Evolutionary conservation across 345 rosid genomes (phyloP).

Genomic region (Dipteronia dyeriana): DNA sequence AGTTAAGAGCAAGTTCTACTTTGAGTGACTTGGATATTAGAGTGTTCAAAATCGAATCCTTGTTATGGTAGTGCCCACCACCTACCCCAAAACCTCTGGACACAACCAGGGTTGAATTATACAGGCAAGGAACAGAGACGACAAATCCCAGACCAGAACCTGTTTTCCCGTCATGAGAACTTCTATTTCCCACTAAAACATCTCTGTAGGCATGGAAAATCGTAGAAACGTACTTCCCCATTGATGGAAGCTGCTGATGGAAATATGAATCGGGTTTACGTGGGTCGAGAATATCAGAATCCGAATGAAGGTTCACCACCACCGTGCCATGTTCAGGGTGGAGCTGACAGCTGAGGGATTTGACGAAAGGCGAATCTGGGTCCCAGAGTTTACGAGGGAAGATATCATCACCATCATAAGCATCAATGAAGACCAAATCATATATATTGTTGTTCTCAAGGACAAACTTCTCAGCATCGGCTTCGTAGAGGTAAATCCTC

Average conservation of each 20-base stretch:
- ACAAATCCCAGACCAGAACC: conserved; percentile 51
- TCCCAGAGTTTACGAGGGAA: conserved; percentile 88
- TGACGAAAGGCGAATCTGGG: conserved; percentile 61
- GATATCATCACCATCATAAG: conserved; percentile 89
- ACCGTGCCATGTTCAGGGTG: conserved; percentile 76
- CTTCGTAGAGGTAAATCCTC: conserved; percentile 71
- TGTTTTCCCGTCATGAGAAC: conserved; percentile 3
- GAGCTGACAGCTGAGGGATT: conserved; percentile 52
- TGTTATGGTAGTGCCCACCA: conserved; percentile 22
- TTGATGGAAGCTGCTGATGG: conserved; percentile 38
- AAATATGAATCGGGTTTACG: conserved; percentile 30
- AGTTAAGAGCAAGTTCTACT: conserved; percentile 50
- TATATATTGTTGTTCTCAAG: conserved; percentile 43
- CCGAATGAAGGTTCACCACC: conserved; percentile 90
- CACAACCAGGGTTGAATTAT: conserved; percentile 70
- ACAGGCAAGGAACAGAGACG: conserved; percentile 78
- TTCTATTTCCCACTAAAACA: conserved; percentile 39
- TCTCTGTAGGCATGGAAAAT: conserved; percentile 63
- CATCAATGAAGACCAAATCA: conserved; percentile 84
- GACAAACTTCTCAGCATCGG: conserved; percentile 78
- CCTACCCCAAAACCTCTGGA: conserved; percentile 48
- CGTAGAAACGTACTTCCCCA: conserved; percentile 56
- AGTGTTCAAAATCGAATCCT: conserved; percentile 36
- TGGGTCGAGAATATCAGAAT: conserved; percentile 35
- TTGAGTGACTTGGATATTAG: conserved; percentile 54